Evolutionary conservation across 2,329 filamentous ascomycete species (phyloP), one percentile per base, ranked within the genome.

Genomic region (Fusarium bulbicola): DNA sequence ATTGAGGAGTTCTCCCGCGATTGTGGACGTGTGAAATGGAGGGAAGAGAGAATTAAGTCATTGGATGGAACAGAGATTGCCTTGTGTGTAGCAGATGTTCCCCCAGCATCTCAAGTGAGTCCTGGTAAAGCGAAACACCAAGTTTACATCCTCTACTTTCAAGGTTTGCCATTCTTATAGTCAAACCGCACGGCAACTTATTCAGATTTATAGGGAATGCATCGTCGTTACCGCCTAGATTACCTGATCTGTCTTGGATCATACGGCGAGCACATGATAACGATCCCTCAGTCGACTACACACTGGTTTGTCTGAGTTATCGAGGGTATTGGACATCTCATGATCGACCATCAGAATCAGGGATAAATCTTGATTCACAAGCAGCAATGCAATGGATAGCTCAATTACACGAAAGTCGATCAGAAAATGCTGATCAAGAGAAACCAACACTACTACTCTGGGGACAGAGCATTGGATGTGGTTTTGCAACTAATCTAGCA

Each of bases 291-390:
- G 73, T 79, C 34, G 74, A 78, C 67, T 86, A 86, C 72, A 88
- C 84, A 1, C 84, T 89, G 74, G 82, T 89, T 14, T 88, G 88
- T 66, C 79, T 90, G 37, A 90, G 88, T 72, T 91, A 94, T 78
- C 89, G 92, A 47, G 92, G 93, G 16, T 95, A 92, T 79, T 95
- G 93, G 93, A 94, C 86, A 16, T 95, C 92, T 5, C 86, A 88
- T 37, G 93, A 94, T 24, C 86, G 90, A 8, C 89, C 93, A 13
- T 92, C 90, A 6, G 92, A 95, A 78, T 82, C 81, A 42, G 93
- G 93, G 4, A 92, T 95, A 72, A 87, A 92, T 74, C 81, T 86
- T 24, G 93, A 95, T 79, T 88, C 91, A 3, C 84, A 87, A 63
- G 92, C 92, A 2, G 88, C 91, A 13, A 78, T 93, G 28, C 75